These are phyloP conservation scores for Chrysosporium keratinophilum DNA, from an alignment of 2,329 filamentous ascomycete genomes.

Conservation along the genomic window DNA sequence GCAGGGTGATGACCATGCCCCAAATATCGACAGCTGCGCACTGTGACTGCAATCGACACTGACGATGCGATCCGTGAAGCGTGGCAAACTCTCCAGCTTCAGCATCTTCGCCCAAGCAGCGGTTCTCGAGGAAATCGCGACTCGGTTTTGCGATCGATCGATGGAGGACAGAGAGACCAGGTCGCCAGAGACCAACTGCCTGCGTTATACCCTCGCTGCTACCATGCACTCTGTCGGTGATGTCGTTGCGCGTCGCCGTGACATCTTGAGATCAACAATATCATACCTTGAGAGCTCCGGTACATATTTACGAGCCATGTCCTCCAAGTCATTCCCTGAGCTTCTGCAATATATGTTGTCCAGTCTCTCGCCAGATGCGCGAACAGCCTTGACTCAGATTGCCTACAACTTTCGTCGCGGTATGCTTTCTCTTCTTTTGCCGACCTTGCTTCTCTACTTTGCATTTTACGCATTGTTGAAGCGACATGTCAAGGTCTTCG, in stretches of 20 bases:
- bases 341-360: background rate
- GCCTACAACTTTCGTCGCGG: conserved; percentile 8
- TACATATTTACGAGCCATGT: background rate
- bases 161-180: background rate
- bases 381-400: conserved; percentile 8
- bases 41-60: background rate
- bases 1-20: background rate
- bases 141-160: background rate
- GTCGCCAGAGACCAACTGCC: too few relatives aligned
- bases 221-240: too few relatives aligned
- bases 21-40: background rate
- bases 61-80: background rate
- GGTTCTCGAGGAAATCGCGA: background rate
- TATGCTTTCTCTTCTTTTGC: conserved; percentile 14
- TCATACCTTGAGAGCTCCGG: background rate
- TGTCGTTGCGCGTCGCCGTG: too few relatives aligned
- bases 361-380: conserved; percentile 12
- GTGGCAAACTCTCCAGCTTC: background rate
- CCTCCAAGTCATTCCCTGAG: background rate
- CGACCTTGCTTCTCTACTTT: conserved; percentile 16
- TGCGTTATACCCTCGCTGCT: too few relatives aligned
- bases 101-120: background rate
- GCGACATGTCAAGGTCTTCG: conserved; percentile 11
- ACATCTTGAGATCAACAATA: background rate
- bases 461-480: conserved; percentile 16